Percentiles rank a stretch among this genome's conserved stretches.
Evolutionary conservation across 306 rosid genomes (phyloP).

Genomic region (Styphnolobium japonicum): DNA sequence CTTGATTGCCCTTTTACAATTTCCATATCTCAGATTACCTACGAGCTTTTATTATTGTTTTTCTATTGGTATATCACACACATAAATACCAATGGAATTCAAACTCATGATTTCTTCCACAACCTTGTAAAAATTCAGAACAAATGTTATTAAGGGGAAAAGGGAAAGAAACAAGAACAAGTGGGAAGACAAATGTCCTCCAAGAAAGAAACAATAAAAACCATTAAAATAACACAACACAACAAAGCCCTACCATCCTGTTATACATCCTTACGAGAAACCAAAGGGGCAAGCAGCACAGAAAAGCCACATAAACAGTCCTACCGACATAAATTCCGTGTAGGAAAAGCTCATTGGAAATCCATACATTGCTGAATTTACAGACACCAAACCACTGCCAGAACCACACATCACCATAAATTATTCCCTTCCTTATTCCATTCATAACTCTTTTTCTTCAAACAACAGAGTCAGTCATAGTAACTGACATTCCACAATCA

Average conservation of each 20-base stretch:
- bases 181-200: not conserved
- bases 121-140: not conserved
- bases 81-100: not conserved
- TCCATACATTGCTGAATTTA: not conserved
- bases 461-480: conserved; percentile 1
- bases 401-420: not conserved
- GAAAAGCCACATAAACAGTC: not conserved
- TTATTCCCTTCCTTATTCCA: not conserved
- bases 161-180: not conserved
- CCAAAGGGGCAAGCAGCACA: not conserved
- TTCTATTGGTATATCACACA: not conserved
- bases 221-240: not conserved
- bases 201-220: not conserved
- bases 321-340: not conserved
- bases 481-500: not conserved
- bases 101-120: not conserved
- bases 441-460: not conserved
- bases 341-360: not conserved
- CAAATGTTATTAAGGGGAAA: not conserved
- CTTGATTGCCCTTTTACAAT: not conserved
- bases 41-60: not conserved
- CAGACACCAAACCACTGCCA: not conserved
- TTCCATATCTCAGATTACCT: conserved; percentile 2
- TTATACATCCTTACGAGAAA: not conserved
- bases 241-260: not conserved